Conservation (phyloP, 768 basidiomycete genomes). For the Suillus subalutaceus region DNA sequence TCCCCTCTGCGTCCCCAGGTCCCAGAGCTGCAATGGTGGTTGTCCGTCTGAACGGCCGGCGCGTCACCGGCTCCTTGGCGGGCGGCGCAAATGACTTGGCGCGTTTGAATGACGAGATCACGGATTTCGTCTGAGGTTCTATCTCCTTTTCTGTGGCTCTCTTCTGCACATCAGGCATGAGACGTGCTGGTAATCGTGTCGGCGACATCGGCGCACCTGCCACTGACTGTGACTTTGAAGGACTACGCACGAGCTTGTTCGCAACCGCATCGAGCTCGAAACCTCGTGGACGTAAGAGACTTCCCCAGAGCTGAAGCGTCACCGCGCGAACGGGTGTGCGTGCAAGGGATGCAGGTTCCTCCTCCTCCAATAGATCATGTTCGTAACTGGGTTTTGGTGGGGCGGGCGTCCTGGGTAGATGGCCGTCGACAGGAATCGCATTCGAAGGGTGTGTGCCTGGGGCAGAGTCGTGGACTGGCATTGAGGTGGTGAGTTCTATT, state of each 20-base stretch:
- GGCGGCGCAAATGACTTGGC: constrained; percentile 65
- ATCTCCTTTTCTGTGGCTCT: constrained; percentile 24
- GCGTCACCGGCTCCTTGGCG: constrained; percentile 26
- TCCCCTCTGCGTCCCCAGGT: constrained; percentile 22
- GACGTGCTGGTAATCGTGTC: constrained; percentile 19
- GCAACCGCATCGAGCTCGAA: constrained; percentile 51
- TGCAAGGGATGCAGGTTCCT: constrained; percentile 57
- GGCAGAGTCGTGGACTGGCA: constrained; percentile 19
- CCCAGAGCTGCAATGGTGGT: constrained; percentile 27
- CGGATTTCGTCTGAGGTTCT: constrained; percentile 13
- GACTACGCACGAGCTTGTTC: constrained; percentile 63
- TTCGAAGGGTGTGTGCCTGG: constrained; percentile 19
- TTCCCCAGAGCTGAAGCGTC: constrained; percentile 71
- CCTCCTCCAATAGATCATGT: constrained; percentile 45
- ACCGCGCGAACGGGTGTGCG: constrained; percentile 54
- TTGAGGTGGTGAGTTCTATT: constrained; percentile 6
- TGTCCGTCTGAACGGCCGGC: constrained; percentile 51
- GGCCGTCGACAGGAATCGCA: constrained; percentile 14
- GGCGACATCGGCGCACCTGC: constrained; percentile 23
- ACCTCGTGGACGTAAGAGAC: constrained; percentile 67
- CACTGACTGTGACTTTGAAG: constrained; percentile 46
- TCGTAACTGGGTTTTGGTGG: constrained; percentile 22
- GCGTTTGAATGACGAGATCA: constrained; percentile 65
- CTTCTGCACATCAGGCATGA: constrained; percentile 4
- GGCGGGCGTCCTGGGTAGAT: constrained; percentile 25